phyloP scores from a whole-genome alignment of 805 yeast genomes.

The Grigorovia humatica region DNA sequence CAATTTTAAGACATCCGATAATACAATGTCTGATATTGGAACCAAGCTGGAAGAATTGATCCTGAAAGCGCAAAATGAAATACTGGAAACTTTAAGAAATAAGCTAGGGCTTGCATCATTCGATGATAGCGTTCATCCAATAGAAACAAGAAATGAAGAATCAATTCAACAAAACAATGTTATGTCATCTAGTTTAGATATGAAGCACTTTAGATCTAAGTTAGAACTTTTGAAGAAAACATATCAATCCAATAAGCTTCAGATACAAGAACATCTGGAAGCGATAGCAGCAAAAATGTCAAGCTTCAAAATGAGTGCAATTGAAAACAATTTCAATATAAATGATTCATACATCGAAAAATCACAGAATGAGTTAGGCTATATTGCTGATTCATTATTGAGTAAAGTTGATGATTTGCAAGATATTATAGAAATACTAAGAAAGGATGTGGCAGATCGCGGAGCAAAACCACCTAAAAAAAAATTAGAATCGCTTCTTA shows the following conservation, averaged over 20 bases:
- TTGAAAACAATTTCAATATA: constrained; percentile 24
- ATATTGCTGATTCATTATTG: constrained; percentile 63
- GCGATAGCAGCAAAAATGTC: constrained; percentile 37
- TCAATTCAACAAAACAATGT: no score
- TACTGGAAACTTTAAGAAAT: constrained; percentile 7
- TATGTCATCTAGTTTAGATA: constrained; percentile 4
- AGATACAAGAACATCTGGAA: constrained; percentile 34
- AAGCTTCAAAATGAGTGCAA: constrained; percentile 40
- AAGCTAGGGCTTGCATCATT: background rate
- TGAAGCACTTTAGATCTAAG: constrained; percentile 45
- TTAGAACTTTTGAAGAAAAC: constrained; percentile 49
- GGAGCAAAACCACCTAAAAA: constrained; percentile 74
- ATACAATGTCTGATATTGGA: constrained; percentile 6
- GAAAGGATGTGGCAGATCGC: constrained; percentile 85
- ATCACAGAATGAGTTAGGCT: constrained; percentile 63
- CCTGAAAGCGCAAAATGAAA: constrained; percentile 7
- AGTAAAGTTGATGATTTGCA: constrained; percentile 84
- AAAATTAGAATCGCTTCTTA: constrained; percentile 55
- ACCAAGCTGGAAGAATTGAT: constrained; percentile 9
- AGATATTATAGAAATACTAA: constrained; percentile 78
- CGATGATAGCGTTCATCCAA: background rate
- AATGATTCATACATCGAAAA: constrained; percentile 57
- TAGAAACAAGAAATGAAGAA: background rate
- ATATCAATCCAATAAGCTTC: constrained; percentile 35
- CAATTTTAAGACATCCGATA: background rate